Base-by-base conservation (phyloP, 169 alveolate species). In the Eimeria sp. region DNA sequence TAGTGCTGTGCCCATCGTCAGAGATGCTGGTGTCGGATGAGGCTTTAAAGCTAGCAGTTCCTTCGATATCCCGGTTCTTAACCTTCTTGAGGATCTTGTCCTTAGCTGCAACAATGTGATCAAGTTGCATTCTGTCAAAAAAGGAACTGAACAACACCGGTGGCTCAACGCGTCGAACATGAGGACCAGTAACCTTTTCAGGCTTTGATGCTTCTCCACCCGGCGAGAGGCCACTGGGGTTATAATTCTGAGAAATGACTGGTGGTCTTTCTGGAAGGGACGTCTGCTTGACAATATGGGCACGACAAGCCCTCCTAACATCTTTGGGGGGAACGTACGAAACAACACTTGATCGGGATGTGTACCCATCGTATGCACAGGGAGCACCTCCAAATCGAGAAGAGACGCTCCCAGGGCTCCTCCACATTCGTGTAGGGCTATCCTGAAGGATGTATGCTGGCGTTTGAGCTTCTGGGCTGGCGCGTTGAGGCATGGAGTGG, bases 41-140 rank as follows among this genome's bases (percentile, higher is more conserved):
- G 25, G 78, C 70, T 40, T 87, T 83, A 25, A 65, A 87, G 51
- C 67, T 63, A 11, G 47, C 65, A 25, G 67, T n/a, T 30, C 94
- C 94, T 40, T 87, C 94, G 22, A 54, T 34, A 65, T 65, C 54
- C 7, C 83, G 84, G 20, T 49, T 61, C 82, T 61, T 65, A 34
- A 87, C 83, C 63, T 51, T 87, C 75, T 87, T 57, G 84, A 87
- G 47, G 4, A 87, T 87, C 54, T 87, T 87, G 40, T 87, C 94
- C 65, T 87, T 87, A 20, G 94, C 94, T 0, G 94, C 94, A 18
- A 87, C 94, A 20, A 87, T 61, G 54, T 87, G 94, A 47, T 47
- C 94, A 65, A 87, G 94, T 57, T 87, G 78, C 80, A 87, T 40
- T 45, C 94, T 87, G 94, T 87, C 94, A 47, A 87, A 87, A 43